phyloP scores from a whole-genome alignment of 1,284 basidiomycete species.

The Ustilago bromivora region DNA sequence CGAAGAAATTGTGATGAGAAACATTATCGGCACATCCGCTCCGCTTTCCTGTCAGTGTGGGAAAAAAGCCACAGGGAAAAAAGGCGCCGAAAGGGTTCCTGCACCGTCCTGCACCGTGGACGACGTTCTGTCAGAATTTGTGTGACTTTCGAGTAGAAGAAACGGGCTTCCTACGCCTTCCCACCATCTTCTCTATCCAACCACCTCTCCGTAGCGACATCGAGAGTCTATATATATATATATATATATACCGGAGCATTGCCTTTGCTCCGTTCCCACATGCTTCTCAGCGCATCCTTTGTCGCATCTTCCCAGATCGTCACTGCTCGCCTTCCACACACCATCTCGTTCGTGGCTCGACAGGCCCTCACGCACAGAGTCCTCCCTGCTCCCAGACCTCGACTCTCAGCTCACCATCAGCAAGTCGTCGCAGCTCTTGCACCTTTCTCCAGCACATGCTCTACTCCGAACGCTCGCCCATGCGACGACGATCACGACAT shows the following conservation, averaged over 20 bases:
- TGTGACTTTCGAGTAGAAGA: constrained; percentile 1
- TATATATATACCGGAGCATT: background rate
- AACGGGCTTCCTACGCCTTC: background rate
- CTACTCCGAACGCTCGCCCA: background rate
- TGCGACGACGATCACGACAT: background rate
- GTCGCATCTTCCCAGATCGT: constrained; percentile 10
- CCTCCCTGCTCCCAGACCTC: background rate
- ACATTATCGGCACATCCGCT: background rate
- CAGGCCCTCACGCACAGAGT: background rate
- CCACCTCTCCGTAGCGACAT: background rate
- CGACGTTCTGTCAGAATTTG: background rate
- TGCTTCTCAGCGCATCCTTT: constrained; percentile 24
- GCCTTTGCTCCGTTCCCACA: constrained; percentile 16
- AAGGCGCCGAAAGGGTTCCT: background rate
- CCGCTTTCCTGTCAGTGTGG: constrained; percentile 4
- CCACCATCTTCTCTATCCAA: background rate
- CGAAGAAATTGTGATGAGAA: constrained; percentile 13
- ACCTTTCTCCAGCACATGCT: constrained; percentile 16
- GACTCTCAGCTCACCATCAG: background rate
- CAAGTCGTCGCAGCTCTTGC: constrained; percentile 6
- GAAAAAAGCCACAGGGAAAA: too few relatives aligned
- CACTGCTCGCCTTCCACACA: constrained; percentile 12
- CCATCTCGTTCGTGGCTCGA: constrained; percentile 7
- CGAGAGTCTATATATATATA: background rate
- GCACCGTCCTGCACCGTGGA: background rate